These are phyloP conservation scores for Colletotrichum sp. DNA, from an alignment of 2,329 filamentous ascomycete genomes.

Conservation along the genomic window DNA sequence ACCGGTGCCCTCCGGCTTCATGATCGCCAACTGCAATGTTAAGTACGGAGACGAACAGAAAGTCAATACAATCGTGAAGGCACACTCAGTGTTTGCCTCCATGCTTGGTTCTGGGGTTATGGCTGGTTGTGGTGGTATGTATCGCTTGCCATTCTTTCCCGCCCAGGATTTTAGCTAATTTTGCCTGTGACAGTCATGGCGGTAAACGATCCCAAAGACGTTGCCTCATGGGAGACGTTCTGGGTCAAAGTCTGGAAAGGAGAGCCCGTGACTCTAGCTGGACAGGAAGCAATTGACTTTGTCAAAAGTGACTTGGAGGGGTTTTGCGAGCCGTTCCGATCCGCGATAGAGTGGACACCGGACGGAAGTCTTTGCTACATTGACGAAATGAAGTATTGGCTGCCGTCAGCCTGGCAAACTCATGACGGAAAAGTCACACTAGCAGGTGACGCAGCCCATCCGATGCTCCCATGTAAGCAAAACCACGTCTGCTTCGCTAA, in stretches of 20 bases:
- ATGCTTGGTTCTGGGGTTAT: constrained; percentile 32
- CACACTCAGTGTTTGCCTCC: constrained; percentile 34
- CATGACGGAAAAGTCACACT: constrained; percentile 37
- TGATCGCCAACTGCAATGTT: constrained; percentile 33
- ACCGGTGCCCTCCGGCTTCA: constrained; percentile 28
- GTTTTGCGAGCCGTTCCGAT: constrained; percentile 34
- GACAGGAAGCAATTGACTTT: constrained; percentile 38
- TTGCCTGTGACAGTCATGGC: constrained; percentile 24
- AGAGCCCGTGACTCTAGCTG: constrained; percentile 29
- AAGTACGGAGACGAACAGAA: constrained; percentile 28
- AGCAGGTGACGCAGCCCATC: constrained; percentile 45
- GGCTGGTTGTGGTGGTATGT: constrained; percentile 33
- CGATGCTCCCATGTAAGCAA: constrained; percentile 45
- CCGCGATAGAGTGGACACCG: constrained; percentile 37
- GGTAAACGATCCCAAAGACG: constrained; percentile 26
- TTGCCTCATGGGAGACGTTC: constrained; percentile 34
- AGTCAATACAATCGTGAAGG: constrained; percentile 27
- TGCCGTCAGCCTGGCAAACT: constrained; percentile 34
- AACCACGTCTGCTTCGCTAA: background rate
- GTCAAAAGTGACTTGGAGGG: constrained; percentile 29
- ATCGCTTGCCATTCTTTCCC: background rate
- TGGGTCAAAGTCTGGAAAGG: constrained; percentile 40
- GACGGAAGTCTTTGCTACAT: constrained; percentile 32
- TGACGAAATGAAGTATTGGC: constrained; percentile 43
- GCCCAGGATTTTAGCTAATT: background rate